Evolutionary conservation across 805 yeast species (phyloP), one percentile per base, ranked within the genome.

Genomic region (Candida alai): DNA sequence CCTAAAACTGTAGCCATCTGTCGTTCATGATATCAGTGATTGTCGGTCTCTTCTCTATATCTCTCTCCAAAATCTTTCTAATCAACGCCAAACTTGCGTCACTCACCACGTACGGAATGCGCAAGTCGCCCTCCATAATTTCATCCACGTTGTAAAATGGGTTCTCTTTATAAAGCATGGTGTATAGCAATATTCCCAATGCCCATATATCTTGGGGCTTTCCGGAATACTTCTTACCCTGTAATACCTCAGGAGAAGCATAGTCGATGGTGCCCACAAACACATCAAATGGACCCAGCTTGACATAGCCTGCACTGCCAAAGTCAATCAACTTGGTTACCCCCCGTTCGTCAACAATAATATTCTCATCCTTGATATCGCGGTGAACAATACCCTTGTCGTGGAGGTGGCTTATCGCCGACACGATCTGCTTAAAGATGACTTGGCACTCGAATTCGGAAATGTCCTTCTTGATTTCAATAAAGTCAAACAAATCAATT

Each of bases 171-270:
- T 83, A 93, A 5, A 90, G 70, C 51, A 93, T 74, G 0, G 97
- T 93, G 60, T 89, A 93, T 15, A 93, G 64, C 37, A 93, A 64
- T 15, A 93, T 84, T 2, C 98, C 98, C 52, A 90, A 68, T 0
- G 97, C 96, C 98, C 98, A 93, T 2, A 89, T 81, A 60, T 93
- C 98, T 57, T 93, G 98, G 3, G 95, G 90, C 54, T 77, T 82
- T 15, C 98, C 98, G 33, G 78, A 87, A 51, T 90, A 93, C 15
- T 89, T 82, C 40, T 79, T 80, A 2, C 97, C 98, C 33, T 80
- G 73, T 22, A 93, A 66, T 1, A 93, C 96, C 58, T 93, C 98
- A 0, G 98, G 98, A 0, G 97, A 95, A 1, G 97, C 97, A 57
- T 90, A 93, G 57, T 93, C 97, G 28, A 93, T 80, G 0, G 98